Evolutionary conservation across 306 rosid genomes (phyloP), one percentile per base, ranked within the genome.

Genomic region (Cucumis hystrix): DNA sequence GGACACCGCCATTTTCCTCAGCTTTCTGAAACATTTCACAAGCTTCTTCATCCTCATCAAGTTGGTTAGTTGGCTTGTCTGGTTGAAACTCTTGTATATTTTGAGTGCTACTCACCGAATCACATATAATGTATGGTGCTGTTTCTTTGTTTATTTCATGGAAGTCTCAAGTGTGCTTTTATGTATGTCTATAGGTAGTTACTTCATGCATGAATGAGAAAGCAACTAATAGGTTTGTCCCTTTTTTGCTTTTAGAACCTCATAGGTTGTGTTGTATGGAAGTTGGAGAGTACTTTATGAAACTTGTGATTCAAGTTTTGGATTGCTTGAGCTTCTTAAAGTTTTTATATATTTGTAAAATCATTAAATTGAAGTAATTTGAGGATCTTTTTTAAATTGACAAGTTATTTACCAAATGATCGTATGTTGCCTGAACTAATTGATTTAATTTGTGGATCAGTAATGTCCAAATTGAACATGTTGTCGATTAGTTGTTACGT

Each of bases 1-100:
- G 77, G 54, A 72, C 59, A 56, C 64, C 41, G 79, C 8, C 57
- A 74, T 45, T 67, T 69, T 82, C 83, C 79, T 83, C 77, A 83
- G 40, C 85, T 81, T 81, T 49, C 41, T 28, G n/a, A 71, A 12
- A 59, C 75, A 75, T 14, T 64, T 76, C 79, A 76, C 49, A 62
- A 76, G 71, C 75, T 65, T 83, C 79, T 43, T 55, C 82, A 77
- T 73, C 55, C 55, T 68, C 67, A 43, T 11, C 64, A 15, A 17
- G 40, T 59, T 71, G 75, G 43, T 10, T 72, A 16, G 60, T 33
- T 72, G 57, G 61, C 25, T 52, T 23, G 59, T 70, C 40, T 30
- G 61, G 77, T 51, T 72, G 21, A 4, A 72, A 1, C 10, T 51
- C 58, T 49, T 16, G 51, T 30, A 51, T 52, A 28, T 21, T 33